Conservation (phyloP, 495 filamentous ascomycete genomes). For the Daldinia decipiens region DNA sequence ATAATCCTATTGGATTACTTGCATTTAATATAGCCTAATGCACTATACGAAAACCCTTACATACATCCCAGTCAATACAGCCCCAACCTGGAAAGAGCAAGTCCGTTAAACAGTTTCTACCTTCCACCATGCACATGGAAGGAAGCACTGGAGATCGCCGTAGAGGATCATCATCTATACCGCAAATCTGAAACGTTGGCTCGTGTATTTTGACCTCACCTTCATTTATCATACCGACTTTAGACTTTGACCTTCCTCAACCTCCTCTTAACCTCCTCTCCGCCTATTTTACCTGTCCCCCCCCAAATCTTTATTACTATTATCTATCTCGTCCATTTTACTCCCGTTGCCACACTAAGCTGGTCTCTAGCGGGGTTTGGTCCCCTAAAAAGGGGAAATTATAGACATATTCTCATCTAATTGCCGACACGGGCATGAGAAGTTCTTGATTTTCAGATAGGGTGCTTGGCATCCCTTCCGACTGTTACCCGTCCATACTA, state of each 20-base stretch:
- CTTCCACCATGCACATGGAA: background rate
- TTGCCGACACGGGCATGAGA: conserved; percentile 44
- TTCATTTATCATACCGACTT: background rate
- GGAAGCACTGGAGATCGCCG: background rate
- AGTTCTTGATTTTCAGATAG: conserved; percentile 28
- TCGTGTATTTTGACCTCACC: background rate
- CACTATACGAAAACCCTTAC: background rate
- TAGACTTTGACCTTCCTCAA: conserved; percentile 12
- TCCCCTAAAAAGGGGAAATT: conserved; percentile 6
- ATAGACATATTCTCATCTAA: conserved; percentile 12
- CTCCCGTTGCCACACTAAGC: conserved; percentile 30
- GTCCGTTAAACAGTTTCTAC: background rate
- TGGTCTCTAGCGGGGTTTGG: conserved; percentile 10
- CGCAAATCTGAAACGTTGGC: conserved; percentile 6
- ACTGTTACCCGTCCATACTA: conserved; percentile 16
- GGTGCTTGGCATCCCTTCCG: conserved; percentile 32
- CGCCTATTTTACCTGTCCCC: background rate
- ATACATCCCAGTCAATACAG: background rate
- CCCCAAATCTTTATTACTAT: background rate
- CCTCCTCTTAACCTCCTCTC: conserved; percentile 9
- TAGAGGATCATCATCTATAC: background rate
- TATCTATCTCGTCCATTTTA: conserved; percentile 6
- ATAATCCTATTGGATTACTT: conserved; percentile 8
- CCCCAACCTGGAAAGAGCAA: background rate
- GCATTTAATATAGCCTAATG: conserved; percentile 4